These are phyloP conservation scores for Wickerhamomyces bisporus DNA, from an alignment of 805 yeast genomes.

Conservation along the genomic window DNA sequence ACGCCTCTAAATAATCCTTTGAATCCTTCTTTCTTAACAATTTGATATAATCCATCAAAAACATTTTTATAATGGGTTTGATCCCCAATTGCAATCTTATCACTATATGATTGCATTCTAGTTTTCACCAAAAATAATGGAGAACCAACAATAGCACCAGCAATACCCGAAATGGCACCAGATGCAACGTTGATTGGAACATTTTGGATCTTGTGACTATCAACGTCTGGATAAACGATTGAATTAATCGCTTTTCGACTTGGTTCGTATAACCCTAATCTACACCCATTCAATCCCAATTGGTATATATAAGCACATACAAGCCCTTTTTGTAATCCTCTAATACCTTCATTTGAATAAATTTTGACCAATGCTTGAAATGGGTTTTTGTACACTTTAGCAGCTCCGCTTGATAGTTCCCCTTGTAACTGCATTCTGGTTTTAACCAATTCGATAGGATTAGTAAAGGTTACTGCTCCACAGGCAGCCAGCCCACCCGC, in stretches of 20 bases:
- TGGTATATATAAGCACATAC: constrained; percentile 88
- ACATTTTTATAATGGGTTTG: constrained; percentile 82
- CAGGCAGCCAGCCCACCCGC: constrained; percentile 97
- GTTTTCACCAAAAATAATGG: constrained; percentile 92
- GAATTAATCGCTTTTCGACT: constrained; percentile 56
- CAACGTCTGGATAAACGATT: constrained; percentile 44
- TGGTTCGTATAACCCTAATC: constrained; percentile 94
- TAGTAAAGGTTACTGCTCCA: constrained; percentile 95
- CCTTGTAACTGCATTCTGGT: constrained; percentile 97
- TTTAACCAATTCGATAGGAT: constrained; percentile 92
- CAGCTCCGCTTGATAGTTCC: constrained; percentile 56
- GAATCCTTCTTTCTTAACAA: constrained; percentile 65
- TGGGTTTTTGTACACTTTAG: constrained; percentile 72
- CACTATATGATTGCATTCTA: constrained; percentile 91
- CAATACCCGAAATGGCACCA: constrained; percentile 80
- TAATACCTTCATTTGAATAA: constrained; percentile 73
- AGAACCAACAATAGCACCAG: constrained; percentile 86
- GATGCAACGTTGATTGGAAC: constrained; percentile 62
- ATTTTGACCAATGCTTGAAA: constrained; percentile 76
- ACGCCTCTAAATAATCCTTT: constrained; percentile 84
- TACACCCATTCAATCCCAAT: constrained; percentile 86
- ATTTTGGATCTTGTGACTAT: constrained; percentile 44
- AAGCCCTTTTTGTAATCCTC: constrained; percentile 87
- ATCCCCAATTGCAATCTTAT: constrained; percentile 68
- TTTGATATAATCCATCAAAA: constrained; percentile 59